Conservation (phyloP, 2,329 filamentous ascomycete genomes). For the Dendrostoma leiphaemia region DNA sequence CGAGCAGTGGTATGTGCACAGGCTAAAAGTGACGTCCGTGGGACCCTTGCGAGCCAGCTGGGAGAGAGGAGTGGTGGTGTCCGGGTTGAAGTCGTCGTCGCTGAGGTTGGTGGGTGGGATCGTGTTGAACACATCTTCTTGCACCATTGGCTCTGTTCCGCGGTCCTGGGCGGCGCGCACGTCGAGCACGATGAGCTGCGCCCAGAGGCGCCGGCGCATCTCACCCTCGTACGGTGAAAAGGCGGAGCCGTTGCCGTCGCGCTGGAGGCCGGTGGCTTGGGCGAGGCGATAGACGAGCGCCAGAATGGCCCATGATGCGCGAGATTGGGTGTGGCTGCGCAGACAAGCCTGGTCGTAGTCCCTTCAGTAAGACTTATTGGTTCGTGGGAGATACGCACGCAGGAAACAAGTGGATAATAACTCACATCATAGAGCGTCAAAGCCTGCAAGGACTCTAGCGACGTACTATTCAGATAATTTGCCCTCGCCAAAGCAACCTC, state of each 20-base stretch:
- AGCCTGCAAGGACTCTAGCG: conserved; percentile 40
- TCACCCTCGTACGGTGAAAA: conserved; percentile 53
- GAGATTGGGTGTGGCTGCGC: conserved; percentile 34
- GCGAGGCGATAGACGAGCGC: conserved; percentile 41
- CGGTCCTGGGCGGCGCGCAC: conserved; percentile 52
- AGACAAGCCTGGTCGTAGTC: conserved; percentile 40
- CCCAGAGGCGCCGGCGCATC: conserved; percentile 60
- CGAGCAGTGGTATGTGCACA: conserved; percentile 39
- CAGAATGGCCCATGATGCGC: conserved; percentile 41
- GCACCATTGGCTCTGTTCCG: conserved; percentile 45
- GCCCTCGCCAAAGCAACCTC: conserved; percentile 40
- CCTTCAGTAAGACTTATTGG: too few relatives aligned
- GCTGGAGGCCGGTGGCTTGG: conserved; percentile 41
- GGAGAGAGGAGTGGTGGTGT: conserved; percentile 31
- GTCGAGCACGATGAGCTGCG: conserved; percentile 62
- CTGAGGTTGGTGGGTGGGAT: conserved; percentile 50
- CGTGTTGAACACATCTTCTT: conserved; percentile 43
- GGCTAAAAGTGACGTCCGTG: conserved; percentile 39
- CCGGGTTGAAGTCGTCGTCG: conserved; percentile 47
- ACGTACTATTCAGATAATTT: conserved; percentile 40
- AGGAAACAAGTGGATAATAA: background rate
- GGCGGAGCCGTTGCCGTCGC: conserved; percentile 36
- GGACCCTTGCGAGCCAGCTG: conserved; percentile 29
- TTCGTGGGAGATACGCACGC: background rate
- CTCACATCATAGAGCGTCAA: conserved; percentile 38